Conservation (phyloP, 129 eudicot species). For the carrot (Daucus carota) region DNA sequence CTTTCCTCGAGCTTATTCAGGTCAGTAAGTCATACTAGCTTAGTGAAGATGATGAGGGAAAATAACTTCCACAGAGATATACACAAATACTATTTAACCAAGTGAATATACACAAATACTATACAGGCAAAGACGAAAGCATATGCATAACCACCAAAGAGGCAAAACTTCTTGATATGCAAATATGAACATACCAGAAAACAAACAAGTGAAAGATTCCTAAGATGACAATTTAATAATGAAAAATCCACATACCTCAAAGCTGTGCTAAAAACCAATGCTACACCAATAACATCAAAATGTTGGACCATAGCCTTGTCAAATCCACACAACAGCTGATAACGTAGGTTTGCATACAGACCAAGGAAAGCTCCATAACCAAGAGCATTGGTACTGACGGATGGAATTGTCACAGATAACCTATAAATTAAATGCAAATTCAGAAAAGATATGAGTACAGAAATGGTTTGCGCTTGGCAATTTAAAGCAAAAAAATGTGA, state of each 20-base stretch:
- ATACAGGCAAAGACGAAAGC: neutral
- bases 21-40: neutral
- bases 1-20: neutral
- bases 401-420: conserved; percentile 71
- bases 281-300: conserved; percentile 88
- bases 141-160: neutral
- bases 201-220: neutral
- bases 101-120: neutral
- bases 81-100: neutral
- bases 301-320: conserved; percentile 64
- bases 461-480: neutral
- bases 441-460: neutral
- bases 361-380: conserved; percentile 98
- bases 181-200: neutral
- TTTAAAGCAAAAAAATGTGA: neutral
- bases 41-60: neutral
- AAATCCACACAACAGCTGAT: conserved; percentile 80
- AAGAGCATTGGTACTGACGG: conserved; percentile 77
- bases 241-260: conserved; percentile 43
- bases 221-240: neutral
- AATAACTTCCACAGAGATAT: neutral
- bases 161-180: neutral
- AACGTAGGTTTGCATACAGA: conserved; percentile 78
- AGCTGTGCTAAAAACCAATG: conserved; percentile 66
- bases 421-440: conserved; percentile 26